Evolutionary conservation across 2,329 filamentous ascomycete genomes (phyloP).

Genomic region (Conoideocrella luteorostrata): DNA sequence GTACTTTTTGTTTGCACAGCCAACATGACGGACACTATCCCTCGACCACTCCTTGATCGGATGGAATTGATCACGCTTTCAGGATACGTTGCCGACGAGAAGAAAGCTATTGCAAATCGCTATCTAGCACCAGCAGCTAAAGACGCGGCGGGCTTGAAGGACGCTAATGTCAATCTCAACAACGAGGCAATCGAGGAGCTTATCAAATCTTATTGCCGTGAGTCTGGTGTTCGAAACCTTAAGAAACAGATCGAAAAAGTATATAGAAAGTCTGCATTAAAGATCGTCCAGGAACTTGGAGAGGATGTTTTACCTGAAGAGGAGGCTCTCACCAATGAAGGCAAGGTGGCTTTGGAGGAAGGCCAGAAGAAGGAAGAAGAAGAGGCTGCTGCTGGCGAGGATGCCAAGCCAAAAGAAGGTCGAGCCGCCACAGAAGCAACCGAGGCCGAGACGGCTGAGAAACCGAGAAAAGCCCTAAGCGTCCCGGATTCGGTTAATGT

Average conservation of each 20-base stretch:
- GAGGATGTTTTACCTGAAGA: constrained; percentile 77
- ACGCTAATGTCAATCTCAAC: constrained; percentile 81
- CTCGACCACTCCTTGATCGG: constrained; percentile 83
- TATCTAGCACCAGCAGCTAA: constrained; percentile 94
- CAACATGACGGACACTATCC: constrained; percentile 98
- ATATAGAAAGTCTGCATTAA: constrained; percentile 92
- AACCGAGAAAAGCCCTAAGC: constrained; percentile 68
- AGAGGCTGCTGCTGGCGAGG: constrained; percentile 36
- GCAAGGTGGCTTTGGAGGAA: constrained; percentile 69
- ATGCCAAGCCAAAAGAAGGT: constrained; percentile 15
- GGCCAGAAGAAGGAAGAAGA: constrained; percentile 62
- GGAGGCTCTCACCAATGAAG: constrained; percentile 76
- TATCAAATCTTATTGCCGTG: constrained; percentile 97
- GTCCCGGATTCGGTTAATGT: constrained; percentile 86
- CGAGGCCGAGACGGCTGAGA: constrained; percentile 46
- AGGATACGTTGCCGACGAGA: constrained; percentile 95
- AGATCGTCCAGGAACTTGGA: constrained; percentile 92
- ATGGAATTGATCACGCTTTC: constrained; percentile 98
- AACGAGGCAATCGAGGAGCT: constrained; percentile 89
- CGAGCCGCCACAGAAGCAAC: constrained; percentile 24
- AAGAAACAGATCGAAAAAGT: constrained; percentile 99
- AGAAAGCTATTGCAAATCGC: constrained; percentile 93
- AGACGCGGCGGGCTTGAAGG: constrained; percentile 81
- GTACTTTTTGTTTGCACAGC: constrained; percentile 98
- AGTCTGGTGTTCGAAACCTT: constrained; percentile 92